Conservation (phyloP, 202 grass and related monocot genomes). For the Miscanthus sacchariflorus region DNA sequence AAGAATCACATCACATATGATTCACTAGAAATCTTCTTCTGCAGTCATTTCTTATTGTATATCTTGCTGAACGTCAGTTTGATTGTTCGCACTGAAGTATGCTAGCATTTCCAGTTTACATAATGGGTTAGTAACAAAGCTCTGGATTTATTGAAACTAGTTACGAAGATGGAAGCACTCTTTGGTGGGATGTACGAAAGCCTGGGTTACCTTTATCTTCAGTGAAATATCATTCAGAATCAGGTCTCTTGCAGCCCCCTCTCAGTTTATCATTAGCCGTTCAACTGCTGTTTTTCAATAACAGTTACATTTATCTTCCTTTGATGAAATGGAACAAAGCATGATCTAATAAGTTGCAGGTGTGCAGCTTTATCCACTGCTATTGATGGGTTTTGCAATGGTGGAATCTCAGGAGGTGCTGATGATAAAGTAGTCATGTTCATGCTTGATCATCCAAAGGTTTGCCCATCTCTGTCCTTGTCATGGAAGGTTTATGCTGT, state of each 20-base stretch:
- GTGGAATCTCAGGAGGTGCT: constrained; percentile 91
- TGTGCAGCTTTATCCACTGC: constrained; percentile 87
- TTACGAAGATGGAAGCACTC: constrained; percentile 98
- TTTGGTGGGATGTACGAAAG: constrained; percentile 95
- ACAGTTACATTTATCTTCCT: constrained; percentile 31
- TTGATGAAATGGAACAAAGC: constrained; percentile 31
- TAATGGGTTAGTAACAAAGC: neutral
- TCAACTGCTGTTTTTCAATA: constrained; percentile 19
- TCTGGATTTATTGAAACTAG: constrained; percentile 46
- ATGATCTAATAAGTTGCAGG: constrained; percentile 50
- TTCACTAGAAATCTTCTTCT: neutral
- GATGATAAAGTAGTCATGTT: constrained; percentile 88
- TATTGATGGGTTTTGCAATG: constrained; percentile 78
- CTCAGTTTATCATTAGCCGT: constrained; percentile 8
- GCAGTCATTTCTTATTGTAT: neutral
- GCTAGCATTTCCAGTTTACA: constrained; percentile 20
- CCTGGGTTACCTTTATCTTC: constrained; percentile 69
- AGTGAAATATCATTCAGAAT: constrained; percentile 86
- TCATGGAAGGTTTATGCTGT: neutral
- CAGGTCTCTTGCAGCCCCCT: constrained; percentile 58
- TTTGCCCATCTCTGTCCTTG: constrained; percentile 36
- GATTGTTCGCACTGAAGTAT: constrained; percentile 16
- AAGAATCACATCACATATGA: neutral
- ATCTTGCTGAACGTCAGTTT: constrained; percentile 6
- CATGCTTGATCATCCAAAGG: constrained; percentile 74